Evolutionary conservation across 2,329 filamentous ascomycete species (phyloP).

Genomic region (Ophiosphaerella narmari): DNA sequence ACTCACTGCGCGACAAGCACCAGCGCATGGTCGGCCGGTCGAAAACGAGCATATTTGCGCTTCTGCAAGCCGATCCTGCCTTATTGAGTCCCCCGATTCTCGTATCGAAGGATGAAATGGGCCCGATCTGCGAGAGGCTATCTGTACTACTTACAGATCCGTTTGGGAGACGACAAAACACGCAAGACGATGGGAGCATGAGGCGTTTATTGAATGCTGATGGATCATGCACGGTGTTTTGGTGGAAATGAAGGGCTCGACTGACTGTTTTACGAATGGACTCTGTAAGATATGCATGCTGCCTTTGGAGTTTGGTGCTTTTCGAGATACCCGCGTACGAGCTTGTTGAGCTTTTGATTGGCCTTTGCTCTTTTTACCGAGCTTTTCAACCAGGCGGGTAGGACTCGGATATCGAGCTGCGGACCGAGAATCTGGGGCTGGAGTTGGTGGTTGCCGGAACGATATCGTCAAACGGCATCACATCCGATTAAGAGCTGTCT

Average conservation of each 20-base stretch:
- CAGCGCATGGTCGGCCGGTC: constrained; percentile 36
- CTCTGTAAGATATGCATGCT: neutral
- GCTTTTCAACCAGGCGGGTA: too few relatives aligned
- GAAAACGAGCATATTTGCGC: constrained; percentile 43
- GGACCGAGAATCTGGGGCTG: too few relatives aligned
- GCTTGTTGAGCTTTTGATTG: neutral
- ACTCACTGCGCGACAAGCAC: constrained; percentile 37
- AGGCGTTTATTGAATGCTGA: constrained; percentile 38
- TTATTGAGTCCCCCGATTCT: constrained; percentile 33
- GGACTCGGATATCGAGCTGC: too few relatives aligned
- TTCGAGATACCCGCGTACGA: neutral
- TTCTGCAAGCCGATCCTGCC: constrained; percentile 33
- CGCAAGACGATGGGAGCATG: constrained; percentile 25
- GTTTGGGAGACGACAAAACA: constrained; percentile 40
- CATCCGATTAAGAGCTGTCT: too few relatives aligned
- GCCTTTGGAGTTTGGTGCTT: neutral
- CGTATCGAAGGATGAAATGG: constrained; percentile 40
- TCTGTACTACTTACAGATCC: constrained; percentile 41
- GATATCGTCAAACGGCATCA: too few relatives aligned
- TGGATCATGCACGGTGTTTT: constrained; percentile 40
- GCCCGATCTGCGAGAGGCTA: constrained; percentile 42
- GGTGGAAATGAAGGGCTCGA: constrained; percentile 36
- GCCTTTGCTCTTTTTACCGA: neutral
- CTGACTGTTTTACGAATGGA: neutral
- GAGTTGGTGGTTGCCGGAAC: too few relatives aligned